Evolutionary conservation across 495 filamentous ascomycete species (phyloP).

Genomic region (Penicillium fimorum): DNA sequence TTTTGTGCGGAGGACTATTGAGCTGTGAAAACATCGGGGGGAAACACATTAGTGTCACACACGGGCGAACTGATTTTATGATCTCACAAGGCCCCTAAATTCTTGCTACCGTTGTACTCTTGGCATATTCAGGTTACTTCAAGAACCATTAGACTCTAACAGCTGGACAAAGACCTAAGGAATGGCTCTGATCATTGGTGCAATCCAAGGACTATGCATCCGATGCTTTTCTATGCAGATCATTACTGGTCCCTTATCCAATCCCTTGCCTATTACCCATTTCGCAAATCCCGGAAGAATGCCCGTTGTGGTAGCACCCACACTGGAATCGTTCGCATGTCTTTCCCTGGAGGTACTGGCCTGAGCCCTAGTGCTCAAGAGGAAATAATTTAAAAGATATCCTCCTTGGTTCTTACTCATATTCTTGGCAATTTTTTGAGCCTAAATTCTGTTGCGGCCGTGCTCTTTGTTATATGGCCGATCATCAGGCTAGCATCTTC

Average conservation of each 20-base stretch:
- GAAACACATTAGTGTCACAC: conserved; percentile 1
- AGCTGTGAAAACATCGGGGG: conserved; percentile 4
- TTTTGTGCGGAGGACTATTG: not conserved
- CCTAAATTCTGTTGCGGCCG: not conserved
- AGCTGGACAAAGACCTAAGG: not conserved
- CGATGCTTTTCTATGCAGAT: not conserved
- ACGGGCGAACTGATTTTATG: not conserved
- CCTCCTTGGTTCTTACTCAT: not conserved
- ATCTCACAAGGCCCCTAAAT: not conserved
- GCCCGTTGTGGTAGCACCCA: conserved; percentile 2
- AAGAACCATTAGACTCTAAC: not conserved
- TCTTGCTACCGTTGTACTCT: not conserved
- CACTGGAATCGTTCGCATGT: conserved; percentile 4
- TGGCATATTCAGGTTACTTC: not conserved
- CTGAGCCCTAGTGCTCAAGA: conserved; percentile 7
- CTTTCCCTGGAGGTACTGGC: not conserved
- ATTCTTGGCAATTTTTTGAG: conserved; percentile 3
- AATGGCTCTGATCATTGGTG: not conserved
- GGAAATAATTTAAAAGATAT: conserved; percentile 7
- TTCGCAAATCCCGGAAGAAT: not conserved
- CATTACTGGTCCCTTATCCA: not conserved
- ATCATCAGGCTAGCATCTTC: not conserved
- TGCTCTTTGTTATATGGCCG: not conserved
- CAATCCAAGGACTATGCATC: not conserved
- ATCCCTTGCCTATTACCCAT: not conserved